These are phyloP conservation scores for Didymella pinodella DNA, from an alignment of 2,329 filamentous ascomycete species.

Conservation along the genomic window DNA sequence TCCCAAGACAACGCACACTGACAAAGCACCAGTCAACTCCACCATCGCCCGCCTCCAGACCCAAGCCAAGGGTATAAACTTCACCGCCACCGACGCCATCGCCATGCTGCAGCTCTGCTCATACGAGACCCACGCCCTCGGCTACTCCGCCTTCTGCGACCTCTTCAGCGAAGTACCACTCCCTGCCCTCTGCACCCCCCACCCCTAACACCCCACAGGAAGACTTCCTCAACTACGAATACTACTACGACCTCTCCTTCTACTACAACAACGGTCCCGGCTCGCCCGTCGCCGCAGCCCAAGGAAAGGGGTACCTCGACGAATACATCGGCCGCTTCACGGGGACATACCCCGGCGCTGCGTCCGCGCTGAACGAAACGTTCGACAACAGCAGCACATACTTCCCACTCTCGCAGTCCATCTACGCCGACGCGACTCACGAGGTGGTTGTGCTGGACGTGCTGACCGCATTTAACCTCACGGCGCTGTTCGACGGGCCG, in stretches of 20 bases:
- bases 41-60: conserved; percentile 41
- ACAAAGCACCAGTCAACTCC: conserved; percentile 28
- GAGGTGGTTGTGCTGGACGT: conserved; percentile 50
- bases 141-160: conserved; percentile 54
- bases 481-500: conserved; percentile 39
- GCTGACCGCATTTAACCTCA: conserved; percentile 43
- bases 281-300: conserved; percentile 42
- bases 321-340: conserved; percentile 43
- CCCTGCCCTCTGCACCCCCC: not conserved
- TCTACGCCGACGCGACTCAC: conserved; percentile 55
- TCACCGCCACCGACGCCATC: conserved; percentile 48
- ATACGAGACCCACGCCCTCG: conserved; percentile 50
- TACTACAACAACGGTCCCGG: conserved; percentile 46
- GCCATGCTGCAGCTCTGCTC: conserved; percentile 53
- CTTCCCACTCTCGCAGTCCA: conserved; percentile 56
- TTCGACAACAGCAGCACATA: conserved; percentile 54
- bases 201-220: conserved; percentile 24
- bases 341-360: conserved; percentile 30
- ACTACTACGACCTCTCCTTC: conserved; percentile 55
- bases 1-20: not conserved
- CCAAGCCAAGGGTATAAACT: conserved; percentile 36
- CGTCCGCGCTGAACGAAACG: conserved; percentile 36
- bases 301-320: conserved; percentile 44
- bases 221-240: conserved; percentile 56
- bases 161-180: conserved; percentile 49